Base-by-base conservation (phyloP, 2,329 filamentous ascomycete genomes). In the Ascochyta viciae-villosae region DNA sequence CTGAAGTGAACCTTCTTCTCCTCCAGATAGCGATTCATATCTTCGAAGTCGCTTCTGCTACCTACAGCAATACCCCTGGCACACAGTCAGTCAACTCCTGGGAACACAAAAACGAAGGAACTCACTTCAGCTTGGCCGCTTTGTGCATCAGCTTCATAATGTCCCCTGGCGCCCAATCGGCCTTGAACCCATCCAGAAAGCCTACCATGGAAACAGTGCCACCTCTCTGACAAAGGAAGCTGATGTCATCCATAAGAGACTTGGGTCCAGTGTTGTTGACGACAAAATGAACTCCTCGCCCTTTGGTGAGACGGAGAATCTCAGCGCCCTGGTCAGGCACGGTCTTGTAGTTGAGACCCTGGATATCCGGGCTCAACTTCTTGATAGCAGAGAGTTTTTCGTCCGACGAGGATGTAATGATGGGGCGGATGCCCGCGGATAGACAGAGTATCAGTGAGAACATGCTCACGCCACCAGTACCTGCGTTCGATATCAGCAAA, bases 361-460 rank as follows among this genome's bases (percentile, higher is more conserved):
- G 12, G 15, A 72, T 45, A 3, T 38, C 22, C 1, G 62, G 59
- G 15, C 54, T 57, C 7, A 70, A 24, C n/a, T 60, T 57, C 31
- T 84, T 78, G n/a, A 88, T 73, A 8, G 73, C 75, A 24, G 79
- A 71, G 0, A 80, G 78, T 66, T 87, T 87, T 1, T 75, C 73
- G 7, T 82, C 76, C 0, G 81, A 83, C 0, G 82, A 85, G 0
- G 85, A 87, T 0, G 85, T 88, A 1, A 86, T 82, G 44, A 89
- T 84, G 1, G 87, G 66, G 5, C 26, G 50, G 44, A 73, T 70
- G 4, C 66, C 66, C 0, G 67, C 68, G 1, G 68, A 64, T 3
- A 73, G 27, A 23, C 64, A 67, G 4, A 73, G 22, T 0, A 65
- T 39, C 4, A 72, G 63, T 4, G 72, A 63, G 33, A 73, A 72